Base-by-base conservation (phyloP, 2,329 filamentous ascomycete species). In the Microsporum canis region DNA sequence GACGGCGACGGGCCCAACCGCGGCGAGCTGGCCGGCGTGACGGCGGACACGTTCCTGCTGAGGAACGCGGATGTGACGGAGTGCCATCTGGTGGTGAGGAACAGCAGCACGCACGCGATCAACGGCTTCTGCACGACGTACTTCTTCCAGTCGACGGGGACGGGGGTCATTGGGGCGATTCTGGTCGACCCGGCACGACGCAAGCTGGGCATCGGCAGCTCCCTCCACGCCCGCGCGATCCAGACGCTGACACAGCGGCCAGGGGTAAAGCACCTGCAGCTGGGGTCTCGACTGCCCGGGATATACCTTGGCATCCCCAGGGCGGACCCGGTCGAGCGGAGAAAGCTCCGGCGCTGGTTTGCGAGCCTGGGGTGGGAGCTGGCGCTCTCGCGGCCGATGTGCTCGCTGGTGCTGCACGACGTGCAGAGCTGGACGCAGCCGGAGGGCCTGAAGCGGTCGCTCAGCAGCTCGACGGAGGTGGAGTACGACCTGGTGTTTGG, bases 81-180 rank as follows among this genome's bases (percentile, higher is more conserved):
- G 73, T 79, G 85, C 0, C 91, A 97, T 72, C 95, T 92, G 69
- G 91, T 96, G 6, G 91, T 97, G 36, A 84, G 91, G 23, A 97
- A 96, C 71, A 95, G 89, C 75, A 95, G 88, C 72, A 97, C 91
- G 0, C 87, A 90, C 64, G 89, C 89, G 0, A 76, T 97, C 0
- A 96, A 96, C 69, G 91, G 91, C 1, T 97, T 96, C 73, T 92
- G 88, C 69, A 88, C 91, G 0, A 95, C 91, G 0, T 96, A 95
- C 71, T 91, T 84, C 71, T 84, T 88, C 69, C 84, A 84, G 45
- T 80, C 77, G n/a, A 85, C 79, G 2, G 82, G 82, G 5, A 85
- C 85, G 3, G 90, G 89, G 14, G 86, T 90, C 17, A 84, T 97
- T 58, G 91, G 88, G 0, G 85, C 89, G 2, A 80, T 97, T n/a